These are phyloP conservation scores for Penicillium nordicum DNA, from an alignment of 2,329 filamentous ascomycete genomes.

Conservation along the genomic window DNA sequence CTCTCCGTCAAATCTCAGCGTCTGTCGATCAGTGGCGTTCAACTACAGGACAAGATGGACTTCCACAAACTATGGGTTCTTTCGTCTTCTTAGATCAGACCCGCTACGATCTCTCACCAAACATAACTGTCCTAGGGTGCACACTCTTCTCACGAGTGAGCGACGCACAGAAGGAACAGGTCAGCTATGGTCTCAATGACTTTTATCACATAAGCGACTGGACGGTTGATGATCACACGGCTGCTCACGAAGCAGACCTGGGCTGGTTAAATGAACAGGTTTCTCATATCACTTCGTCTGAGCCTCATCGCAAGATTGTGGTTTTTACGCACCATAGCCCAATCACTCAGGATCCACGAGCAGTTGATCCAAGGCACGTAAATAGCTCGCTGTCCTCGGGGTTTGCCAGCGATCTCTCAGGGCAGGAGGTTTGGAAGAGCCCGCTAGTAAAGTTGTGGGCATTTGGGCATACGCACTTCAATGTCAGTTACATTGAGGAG, in stretches of 20 bases:
- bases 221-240: constrained; percentile 32
- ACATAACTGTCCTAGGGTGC: constrained; percentile 45
- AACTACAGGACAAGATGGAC: not conserved
- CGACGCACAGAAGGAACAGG: constrained; percentile 32
- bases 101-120: constrained; percentile 37
- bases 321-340: constrained; percentile 43
- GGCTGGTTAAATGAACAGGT: constrained; percentile 42
- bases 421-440: constrained; percentile 40
- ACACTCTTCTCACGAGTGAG: constrained; percentile 52
- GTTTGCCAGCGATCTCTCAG: constrained; percentile 44
- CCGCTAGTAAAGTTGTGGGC: constrained; percentile 44
- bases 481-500: constrained; percentile 39
- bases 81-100: constrained; percentile 44
- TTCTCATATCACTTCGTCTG: constrained; percentile 22
- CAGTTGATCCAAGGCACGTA: constrained; percentile 31
- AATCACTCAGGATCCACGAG: constrained; percentile 20
- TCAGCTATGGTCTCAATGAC: constrained; percentile 50
- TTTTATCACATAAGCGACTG: constrained; percentile 49
- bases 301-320: constrained; percentile 36
- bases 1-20: constrained; percentile 25
- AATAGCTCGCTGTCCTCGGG: constrained; percentile 34
- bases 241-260: constrained; percentile 34
- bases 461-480: constrained; percentile 51
- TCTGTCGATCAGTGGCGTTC: constrained; percentile 16
- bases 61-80: constrained; percentile 19